Evolutionary conservation across 2,329 filamentous ascomycete species (phyloP), one percentile per base, ranked within the genome.

Genomic region (Polytolypa hystricis): DNA sequence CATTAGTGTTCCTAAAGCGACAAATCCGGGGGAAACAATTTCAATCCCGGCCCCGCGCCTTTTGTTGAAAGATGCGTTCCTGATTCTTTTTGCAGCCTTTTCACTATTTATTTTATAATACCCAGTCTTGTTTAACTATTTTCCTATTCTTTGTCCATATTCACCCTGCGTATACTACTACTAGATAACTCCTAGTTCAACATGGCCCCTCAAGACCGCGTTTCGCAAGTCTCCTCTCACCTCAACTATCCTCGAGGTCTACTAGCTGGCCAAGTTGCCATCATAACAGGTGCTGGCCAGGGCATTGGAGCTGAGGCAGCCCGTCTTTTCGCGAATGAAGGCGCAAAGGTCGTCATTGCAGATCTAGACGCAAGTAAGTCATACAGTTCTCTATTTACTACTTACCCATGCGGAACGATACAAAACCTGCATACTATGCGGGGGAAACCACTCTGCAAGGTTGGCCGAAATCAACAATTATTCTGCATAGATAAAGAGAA

Each of bases 291-390:
- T 30, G 77, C 79, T 12, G 84, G 83, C 6, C 84, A 93, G 58
- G 86, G 86, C 41, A 93, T 93, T 56, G 86, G 85, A 16, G 86
- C 84, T 18, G 86, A 93, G 62, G 71, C 80, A 20, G 85, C 85
- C 5, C 71, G 78, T 7, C 64, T 93, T 3, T 93, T 93, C 52
- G 84, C 84, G 9, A 89, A 86, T 42, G 84, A 94, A 60, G 86
- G 86, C 16, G 84, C 85, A 11, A 85, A 80, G 55, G 84, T 93
- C 0, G 67, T 93, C 8, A 69, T 93, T 30, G 79, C 83, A 16
- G 86, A 93, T 61, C 84, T 93, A 42, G 86, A 93, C 60, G 73
- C 61, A 23, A 64, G 79, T 83, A 54, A 41, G 70, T 54, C 36
- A 11, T 45, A 43, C 23, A 15, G 15, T 30, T n/a, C 16, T 35